These are phyloP conservation scores for Rosa multiflora DNA, from an alignment of 306 rosid genomes.

Conservation along the genomic window DNA sequence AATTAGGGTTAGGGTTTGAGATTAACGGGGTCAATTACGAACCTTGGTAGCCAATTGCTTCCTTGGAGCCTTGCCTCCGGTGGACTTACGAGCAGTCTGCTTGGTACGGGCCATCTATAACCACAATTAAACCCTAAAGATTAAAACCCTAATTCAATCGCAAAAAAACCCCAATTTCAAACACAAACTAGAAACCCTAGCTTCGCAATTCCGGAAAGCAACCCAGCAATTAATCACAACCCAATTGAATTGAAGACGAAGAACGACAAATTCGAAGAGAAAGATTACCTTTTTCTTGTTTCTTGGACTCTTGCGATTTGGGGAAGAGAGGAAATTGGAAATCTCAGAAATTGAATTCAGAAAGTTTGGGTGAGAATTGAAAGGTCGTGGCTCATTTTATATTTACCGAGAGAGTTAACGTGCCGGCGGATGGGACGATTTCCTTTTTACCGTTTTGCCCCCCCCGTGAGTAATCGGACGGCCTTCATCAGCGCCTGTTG, in stretches of 20 bases:
- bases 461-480: not conserved
- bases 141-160: not conserved
- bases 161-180: not conserved
- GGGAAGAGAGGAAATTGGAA: not conserved
- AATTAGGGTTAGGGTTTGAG: not conserved
- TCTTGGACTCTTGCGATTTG: not conserved
- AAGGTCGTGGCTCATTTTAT: too few species aligned
- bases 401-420: not conserved
- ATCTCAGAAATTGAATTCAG: not conserved
- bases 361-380: not conserved
- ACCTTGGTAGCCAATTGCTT: conserved; percentile 46
- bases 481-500: not conserved
- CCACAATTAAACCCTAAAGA: not conserved
- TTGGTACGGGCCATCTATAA: conserved; percentile 47
- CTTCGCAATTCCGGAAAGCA: not conserved
- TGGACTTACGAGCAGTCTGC: conserved; percentile 46
- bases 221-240: too few species aligned
- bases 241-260: not conserved
- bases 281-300: not conserved
- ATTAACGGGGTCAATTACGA: not conserved
- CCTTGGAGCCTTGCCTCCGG: conserved; percentile 46
- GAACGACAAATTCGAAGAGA: not conserved
- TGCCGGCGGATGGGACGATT: not conserved
- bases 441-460: not conserved
- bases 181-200: not conserved